Evolutionary conservation across 2,329 filamentous ascomycete genomes (phyloP).

Genomic region (Remersonia thermophila): DNA sequence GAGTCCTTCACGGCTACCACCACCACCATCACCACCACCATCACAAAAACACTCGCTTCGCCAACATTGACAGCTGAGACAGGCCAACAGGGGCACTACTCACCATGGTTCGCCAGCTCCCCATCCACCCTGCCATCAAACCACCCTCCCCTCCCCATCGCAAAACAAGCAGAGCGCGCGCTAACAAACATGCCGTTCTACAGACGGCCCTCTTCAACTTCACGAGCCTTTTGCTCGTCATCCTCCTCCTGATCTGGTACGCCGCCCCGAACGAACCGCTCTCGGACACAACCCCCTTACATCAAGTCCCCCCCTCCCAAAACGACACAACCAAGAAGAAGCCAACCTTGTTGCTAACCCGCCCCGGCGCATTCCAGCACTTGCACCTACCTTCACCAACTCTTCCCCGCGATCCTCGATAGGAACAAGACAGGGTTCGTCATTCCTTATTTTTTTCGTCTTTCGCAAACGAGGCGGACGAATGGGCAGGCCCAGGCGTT

Average conservation of each 20-base stretch:
- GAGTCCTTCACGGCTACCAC: no score
- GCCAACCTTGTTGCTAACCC: neutral
- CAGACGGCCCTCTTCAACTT: constrained; percentile 98
- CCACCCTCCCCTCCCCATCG: neutral
- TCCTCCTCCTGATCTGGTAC: constrained; percentile 78
- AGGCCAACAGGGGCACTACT: no score
- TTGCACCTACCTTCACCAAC: constrained; percentile 81
- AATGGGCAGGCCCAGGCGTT: no score
- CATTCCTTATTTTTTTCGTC: neutral
- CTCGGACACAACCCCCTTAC: no score
- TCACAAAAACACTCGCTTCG: no score
- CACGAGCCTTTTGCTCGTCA: constrained; percentile 85
- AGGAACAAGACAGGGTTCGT: constrained; percentile 75
- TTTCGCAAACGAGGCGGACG: no score
- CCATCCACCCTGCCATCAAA: neutral
- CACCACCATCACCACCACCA: no score
- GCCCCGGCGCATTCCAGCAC: constrained; percentile 34
- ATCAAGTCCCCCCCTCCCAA: neutral
- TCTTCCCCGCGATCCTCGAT: constrained; percentile 83
- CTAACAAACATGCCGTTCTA: constrained; percentile 2
- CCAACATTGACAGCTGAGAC: no score
- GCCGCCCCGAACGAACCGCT: neutral
- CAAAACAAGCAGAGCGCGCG: neutral
- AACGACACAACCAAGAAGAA: no score
- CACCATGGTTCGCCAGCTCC: constrained; percentile 17